Base-by-base conservation (phyloP, 805 yeast genomes). In the Candida namnaoensis region DNA sequence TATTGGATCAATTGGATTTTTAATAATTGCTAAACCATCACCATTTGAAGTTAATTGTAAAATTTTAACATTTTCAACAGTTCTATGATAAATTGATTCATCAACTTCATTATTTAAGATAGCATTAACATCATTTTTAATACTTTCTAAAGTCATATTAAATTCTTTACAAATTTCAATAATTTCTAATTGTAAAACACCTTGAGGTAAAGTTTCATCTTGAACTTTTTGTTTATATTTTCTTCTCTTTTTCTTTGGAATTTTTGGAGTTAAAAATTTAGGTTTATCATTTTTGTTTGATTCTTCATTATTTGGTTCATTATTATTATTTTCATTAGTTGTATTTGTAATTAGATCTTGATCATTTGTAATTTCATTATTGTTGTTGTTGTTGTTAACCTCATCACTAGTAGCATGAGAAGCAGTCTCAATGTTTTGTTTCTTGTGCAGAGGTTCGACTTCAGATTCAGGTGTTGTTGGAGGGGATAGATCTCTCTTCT, bases 161-260 rank as follows among this genome's bases (percentile, higher is more conserved):
- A 71, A 53, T 27, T 67, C 64, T 34, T 56, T 47, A 25, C 82
- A 56, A 10, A 88, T 52, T 38, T 75, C 79, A 32, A 75, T 70
- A 44, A 90, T 85, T 58, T 90, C 96, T 46, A 68, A 68, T 47
- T 79, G 75, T 36, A 91, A 68, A 7, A 87, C 84, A 7, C 97
- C 97, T 34, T 79, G 63, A 7, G 95, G 87, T 1, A 93, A 74
- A 0, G 95, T 85, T 30, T 82, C 73, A 45, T 88, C 97, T 11
- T 73, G 71, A 8, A 71, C 74, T 50, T 81, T 81, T 56, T 74
- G 78, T 53, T 80, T 82, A 53, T 76, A 76, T 55, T 77, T 74
- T 42, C 69, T 66, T 42, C 60, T 57, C 50, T 64, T 65, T 42
- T 62, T 64, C 39, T 45, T 44, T 15, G 39, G 34, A n/a, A 33